These are phyloP conservation scores for Aspergillus saccharolyticus DNA, from an alignment of 495 filamentous ascomycete species.

Conservation along the genomic window DNA sequence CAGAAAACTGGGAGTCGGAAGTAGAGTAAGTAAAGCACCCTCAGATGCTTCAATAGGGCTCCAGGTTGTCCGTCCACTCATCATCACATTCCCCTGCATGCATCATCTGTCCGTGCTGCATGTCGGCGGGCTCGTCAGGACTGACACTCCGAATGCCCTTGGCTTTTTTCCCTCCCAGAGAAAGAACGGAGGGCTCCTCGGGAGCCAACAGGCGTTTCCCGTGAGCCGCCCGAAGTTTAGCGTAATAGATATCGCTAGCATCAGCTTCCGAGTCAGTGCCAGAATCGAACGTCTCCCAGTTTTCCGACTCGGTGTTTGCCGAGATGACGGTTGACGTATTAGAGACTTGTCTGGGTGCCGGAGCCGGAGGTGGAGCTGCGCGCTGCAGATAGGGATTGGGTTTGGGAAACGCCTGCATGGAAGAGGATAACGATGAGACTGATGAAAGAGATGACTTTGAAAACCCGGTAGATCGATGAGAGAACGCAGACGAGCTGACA, in stretches of 20 bases:
- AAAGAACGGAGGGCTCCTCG: constrained; percentile 47
- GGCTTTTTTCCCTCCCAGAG: constrained; percentile 47
- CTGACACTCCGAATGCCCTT: constrained; percentile 50
- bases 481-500: constrained; percentile 44
- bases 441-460: constrained; percentile 41
- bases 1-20: constrained; percentile 10
- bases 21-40: constrained; percentile 7
- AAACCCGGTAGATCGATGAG: constrained; percentile 36
- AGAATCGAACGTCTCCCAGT: constrained; percentile 92
- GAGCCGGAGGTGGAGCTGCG: constrained; percentile 46
- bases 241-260: constrained; percentile 69
- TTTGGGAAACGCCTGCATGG: constrained; percentile 33
- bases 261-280: constrained; percentile 69
- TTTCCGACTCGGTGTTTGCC: constrained; percentile 73
- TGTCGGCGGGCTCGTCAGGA: constrained; percentile 31
- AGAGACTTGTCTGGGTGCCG: constrained; percentile 63
- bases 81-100: constrained; percentile 44
- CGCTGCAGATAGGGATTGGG: constrained; percentile 40
- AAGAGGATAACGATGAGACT: constrained; percentile 36
- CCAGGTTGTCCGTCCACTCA: constrained; percentile 48
- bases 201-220: constrained; percentile 62
- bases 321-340: constrained; percentile 61
- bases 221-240: constrained; percentile 63
- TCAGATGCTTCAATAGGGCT: constrained; percentile 34
- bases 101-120: constrained; percentile 34